Percentiles rank a stretch among this genome's conserved stretches.
phyloP scores from a whole-genome alignment of 495 filamentous ascomycete species.

The Arthonia radiata region DNA sequence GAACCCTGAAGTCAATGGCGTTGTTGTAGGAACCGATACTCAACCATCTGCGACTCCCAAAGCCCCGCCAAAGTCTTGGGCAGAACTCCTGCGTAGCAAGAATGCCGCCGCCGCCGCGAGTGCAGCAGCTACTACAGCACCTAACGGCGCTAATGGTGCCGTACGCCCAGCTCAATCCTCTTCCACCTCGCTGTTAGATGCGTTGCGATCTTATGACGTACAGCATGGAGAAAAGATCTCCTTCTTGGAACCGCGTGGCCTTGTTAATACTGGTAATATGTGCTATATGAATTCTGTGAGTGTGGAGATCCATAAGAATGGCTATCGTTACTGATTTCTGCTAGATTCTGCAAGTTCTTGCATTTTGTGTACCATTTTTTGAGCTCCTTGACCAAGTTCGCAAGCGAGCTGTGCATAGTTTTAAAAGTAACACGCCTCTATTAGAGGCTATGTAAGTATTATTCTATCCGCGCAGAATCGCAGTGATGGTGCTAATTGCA shows the following conservation, averaged over 20 bases:
- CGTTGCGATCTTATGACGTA: constrained; percentile 41
- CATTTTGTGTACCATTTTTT: constrained; percentile 86
- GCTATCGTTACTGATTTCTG: constrained; percentile 1
- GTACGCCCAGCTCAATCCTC: constrained; percentile 4
- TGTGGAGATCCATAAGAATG: constrained; percentile 5
- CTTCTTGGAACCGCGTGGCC: constrained; percentile 80
- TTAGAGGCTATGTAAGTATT: constrained; percentile 69
- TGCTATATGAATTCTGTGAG: constrained; percentile 99
- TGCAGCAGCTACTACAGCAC: constrained; percentile 7
- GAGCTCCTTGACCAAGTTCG: constrained; percentile 73
- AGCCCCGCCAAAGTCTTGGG: constrained; percentile 44
- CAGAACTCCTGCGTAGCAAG: constrained; percentile 41
- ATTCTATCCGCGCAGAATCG: background rate
- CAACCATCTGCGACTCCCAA: constrained; percentile 15
- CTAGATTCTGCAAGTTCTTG: constrained; percentile 75
- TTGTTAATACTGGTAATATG: constrained; percentile 96
- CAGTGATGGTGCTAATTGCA: constrained; percentile 1
- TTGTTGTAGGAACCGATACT: too few species aligned
- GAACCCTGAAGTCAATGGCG: too few species aligned
- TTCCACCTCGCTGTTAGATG: constrained; percentile 41
- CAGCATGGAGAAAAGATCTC: constrained; percentile 40
- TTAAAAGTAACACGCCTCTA: constrained; percentile 82
- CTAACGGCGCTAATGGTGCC: constrained; percentile 11
- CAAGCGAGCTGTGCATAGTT: constrained; percentile 62
- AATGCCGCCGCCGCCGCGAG: constrained; percentile 11